Evolutionary conservation across 805 yeast species (phyloP).

Genomic region (Saturnispora halmiae): DNA sequence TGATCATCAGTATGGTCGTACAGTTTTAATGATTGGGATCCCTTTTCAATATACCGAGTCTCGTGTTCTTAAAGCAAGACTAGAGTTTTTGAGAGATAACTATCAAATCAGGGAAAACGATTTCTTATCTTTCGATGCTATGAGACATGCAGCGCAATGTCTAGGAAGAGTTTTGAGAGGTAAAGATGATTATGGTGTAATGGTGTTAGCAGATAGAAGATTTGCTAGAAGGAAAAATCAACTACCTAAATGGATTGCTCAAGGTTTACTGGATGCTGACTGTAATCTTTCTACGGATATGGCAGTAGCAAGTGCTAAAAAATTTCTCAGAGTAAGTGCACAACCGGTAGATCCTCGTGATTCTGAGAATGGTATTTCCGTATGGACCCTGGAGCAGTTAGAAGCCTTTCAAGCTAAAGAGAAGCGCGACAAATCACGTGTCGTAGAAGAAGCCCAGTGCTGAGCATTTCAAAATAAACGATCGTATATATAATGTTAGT

Average conservation of each 20-base stretch:
- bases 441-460: background rate
- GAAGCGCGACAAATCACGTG: background rate
- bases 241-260: conserved; percentile 95
- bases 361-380: conserved; percentile 80
- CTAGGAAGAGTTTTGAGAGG: conserved; percentile 95
- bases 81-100: conserved; percentile 88
- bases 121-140: conserved; percentile 94
- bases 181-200: conserved; percentile 96
- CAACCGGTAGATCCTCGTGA: conserved; percentile 87
- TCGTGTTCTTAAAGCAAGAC: conserved; percentile 85
- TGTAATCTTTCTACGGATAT: conserved; percentile 89
- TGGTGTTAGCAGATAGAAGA: conserved; percentile 95
- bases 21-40: conserved; percentile 97
- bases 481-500: background rate
- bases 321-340: conserved; percentile 85
- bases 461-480: conserved; percentile 1
- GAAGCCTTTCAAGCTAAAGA: conserved; percentile 38
- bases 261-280: conserved; percentile 86
- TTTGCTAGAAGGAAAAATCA: conserved; percentile 80
- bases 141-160: conserved; percentile 99
- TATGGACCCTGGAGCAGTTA: conserved; percentile 76
- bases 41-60: conserved; percentile 99
- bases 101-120: conserved; percentile 90
- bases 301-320: conserved; percentile 93
- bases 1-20: conserved; percentile 95